Percentiles rank a stretch among this genome's conserved stretches.
These are phyloP conservation scores for Boletus coccyginus DNA, from an alignment of 768 basidiomycete genomes.

Conservation along the genomic window DNA sequence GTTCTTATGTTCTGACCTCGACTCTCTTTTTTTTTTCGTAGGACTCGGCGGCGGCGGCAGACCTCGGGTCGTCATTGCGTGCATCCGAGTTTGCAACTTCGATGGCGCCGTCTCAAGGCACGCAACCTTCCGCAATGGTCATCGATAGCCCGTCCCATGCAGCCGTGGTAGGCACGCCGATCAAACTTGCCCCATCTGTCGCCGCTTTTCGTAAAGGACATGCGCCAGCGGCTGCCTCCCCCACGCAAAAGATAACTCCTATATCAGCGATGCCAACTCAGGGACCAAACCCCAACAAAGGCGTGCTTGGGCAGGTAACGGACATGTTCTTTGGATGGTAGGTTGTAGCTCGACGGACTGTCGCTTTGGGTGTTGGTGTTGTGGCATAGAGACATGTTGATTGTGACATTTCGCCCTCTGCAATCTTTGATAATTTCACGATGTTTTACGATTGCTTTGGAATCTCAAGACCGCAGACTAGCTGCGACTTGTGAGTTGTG, in stretches of 20 bases:
- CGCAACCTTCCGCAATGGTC: slow-evolving; percentile 43
- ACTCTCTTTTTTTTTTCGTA: slow-evolving; percentile 25
- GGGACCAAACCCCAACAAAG: slow-evolving; percentile 45
- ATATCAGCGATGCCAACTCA: slow-evolving; percentile 10
- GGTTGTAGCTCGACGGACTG: slow-evolving; percentile 4
- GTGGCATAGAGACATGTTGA: not conserved
- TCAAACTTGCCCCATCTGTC: slow-evolving; percentile 67
- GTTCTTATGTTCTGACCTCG: not conserved
- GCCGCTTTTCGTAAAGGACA: slow-evolving; percentile 65
- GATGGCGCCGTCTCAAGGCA: slow-evolving; percentile 5
- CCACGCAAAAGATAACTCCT: slow-evolving; percentile 23
- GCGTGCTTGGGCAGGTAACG: slow-evolving; percentile 69
- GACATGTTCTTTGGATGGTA: slow-evolving; percentile 86
- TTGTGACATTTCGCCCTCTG: not conserved
- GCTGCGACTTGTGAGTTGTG: not conserved
- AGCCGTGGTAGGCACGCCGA: slow-evolving; percentile 63
- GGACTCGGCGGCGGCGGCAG: slow-evolving; percentile 56
- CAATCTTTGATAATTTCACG: not conserved
- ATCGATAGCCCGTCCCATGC: slow-evolving; percentile 42
- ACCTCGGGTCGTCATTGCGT: slow-evolving; percentile 40
- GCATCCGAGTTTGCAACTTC: slow-evolving; percentile 16
- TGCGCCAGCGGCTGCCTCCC: slow-evolving; percentile 14
- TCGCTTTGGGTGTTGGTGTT: not conserved
- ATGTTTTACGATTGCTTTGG: not conserved
- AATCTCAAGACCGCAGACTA: not conserved